Percentiles rank a stretch among this genome's conserved stretches.
Conservation (phyloP, 441 rosid species). For the Corymbia citriodora region DNA sequence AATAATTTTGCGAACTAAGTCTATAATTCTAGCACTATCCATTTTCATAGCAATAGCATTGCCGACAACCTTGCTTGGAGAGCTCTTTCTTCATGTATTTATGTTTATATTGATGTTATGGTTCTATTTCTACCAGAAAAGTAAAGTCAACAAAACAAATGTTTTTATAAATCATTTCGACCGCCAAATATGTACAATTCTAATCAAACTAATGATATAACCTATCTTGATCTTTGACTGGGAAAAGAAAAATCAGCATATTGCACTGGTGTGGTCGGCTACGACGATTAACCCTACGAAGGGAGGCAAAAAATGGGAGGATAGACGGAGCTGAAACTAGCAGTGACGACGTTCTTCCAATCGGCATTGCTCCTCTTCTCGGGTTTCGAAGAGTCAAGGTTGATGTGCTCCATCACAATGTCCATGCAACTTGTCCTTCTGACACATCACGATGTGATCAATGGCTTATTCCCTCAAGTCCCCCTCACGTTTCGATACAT, state of each 20-base stretch:
- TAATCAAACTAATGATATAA: neutral
- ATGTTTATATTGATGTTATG: neutral
- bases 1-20: neutral
- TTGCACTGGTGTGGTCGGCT: neutral
- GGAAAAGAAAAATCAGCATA: neutral
- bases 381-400: neutral
- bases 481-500: neutral
- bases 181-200: accelerated
- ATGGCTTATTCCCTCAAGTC: neutral
- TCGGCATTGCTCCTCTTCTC: neutral
- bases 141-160: neutral
- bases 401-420: neutral
- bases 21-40: neutral
- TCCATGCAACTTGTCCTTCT: neutral
- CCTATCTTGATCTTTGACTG: neutral
- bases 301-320: neutral
- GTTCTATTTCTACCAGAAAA: neutral
- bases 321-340: neutral
- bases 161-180: neutral
- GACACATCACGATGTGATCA: neutral
- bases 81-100: neutral
- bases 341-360: neutral
- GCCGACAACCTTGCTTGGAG: neutral
- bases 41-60: neutral
- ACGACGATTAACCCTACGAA: neutral